A percentile compares a stretch with the other conserved stretches of the same genome.
Conservation (phyloP, 108 stramenopile species). For the Poteriospumella lacustris region DNA sequence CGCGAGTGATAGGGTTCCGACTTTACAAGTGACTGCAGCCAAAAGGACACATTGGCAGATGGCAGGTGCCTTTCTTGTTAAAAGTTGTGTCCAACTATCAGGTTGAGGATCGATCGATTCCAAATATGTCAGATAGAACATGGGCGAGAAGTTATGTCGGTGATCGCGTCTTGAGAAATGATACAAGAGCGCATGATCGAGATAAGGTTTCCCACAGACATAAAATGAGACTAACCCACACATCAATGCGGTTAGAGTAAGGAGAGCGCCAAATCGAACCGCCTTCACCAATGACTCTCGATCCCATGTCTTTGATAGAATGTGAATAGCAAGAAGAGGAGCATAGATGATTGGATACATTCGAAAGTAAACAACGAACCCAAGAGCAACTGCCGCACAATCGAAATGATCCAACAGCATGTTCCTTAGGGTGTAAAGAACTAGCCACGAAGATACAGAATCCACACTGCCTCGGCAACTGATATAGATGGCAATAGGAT, state of each 20-base stretch:
- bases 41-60: too few species aligned
- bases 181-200: constrained; percentile 81
- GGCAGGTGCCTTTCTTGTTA: too few species aligned
- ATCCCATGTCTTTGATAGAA: too few species aligned
- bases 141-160: constrained; percentile 77
- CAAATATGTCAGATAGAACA: constrained; percentile 85
- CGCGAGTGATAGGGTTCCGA: constrained; percentile 47
- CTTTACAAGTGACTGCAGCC: background rate
- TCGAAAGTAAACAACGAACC: constrained; percentile 52
- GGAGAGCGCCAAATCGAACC: too few species aligned
- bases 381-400: constrained; percentile 24
- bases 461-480: constrained; percentile 39
- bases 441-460: constrained; percentile 24
- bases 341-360: constrained; percentile 58
- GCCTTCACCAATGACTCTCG: too few species aligned
- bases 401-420: constrained; percentile 12
- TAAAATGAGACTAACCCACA: constrained; percentile 42
- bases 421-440: constrained; percentile 15
- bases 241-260: background rate
- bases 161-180: constrained; percentile 91
- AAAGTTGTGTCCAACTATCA: too few species aligned
- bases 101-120: background rate
- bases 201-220: constrained; percentile 65
- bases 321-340: background rate
- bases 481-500: constrained; percentile 31